These are phyloP conservation scores for Hypoxylon sp. DNA, from an alignment of 2,329 filamentous ascomycete species.

Conservation along the genomic window DNA sequence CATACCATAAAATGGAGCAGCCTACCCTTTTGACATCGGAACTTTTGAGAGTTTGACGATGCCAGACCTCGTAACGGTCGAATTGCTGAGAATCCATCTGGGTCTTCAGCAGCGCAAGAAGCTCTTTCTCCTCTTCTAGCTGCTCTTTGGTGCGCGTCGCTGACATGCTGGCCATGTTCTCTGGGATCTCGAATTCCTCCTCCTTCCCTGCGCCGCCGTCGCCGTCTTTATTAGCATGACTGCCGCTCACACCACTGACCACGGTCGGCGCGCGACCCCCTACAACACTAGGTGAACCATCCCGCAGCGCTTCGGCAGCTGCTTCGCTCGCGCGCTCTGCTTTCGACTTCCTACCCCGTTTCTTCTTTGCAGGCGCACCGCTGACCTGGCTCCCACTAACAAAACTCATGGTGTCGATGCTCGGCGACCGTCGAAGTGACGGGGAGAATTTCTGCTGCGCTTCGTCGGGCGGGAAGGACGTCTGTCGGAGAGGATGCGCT, in stretches of 20 bases:
- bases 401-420: constrained; percentile 66
- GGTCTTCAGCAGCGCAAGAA: constrained; percentile 68
- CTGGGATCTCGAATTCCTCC: constrained; percentile 64
- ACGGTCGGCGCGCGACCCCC: constrained; percentile 57
- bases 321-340: constrained; percentile 60
- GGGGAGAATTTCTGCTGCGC: constrained; percentile 55
- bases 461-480: constrained; percentile 78
- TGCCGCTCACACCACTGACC: constrained; percentile 52
- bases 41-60: constrained; percentile 72
- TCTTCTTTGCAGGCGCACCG: constrained; percentile 60
- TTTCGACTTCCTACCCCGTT: constrained; percentile 70
- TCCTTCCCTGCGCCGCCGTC: constrained; percentile 66
- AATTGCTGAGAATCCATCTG: constrained; percentile 73
- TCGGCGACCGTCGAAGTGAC: constrained; percentile 69
- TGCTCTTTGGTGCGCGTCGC: constrained; percentile 70
- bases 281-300: constrained; percentile 51
- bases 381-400: constrained; percentile 69
- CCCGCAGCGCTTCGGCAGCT: constrained; percentile 53
- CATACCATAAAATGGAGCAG: not conserved
- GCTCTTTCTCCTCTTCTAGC: constrained; percentile 67
- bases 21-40: constrained; percentile 73
- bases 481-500: constrained; percentile 78
- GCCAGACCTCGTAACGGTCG: constrained; percentile 75
- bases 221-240: constrained; percentile 53
- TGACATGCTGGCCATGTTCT: constrained; percentile 49